Base-by-base conservation (phyloP, 2,329 filamentous ascomycete genomes). In the Apiospora koreana region DNA sequence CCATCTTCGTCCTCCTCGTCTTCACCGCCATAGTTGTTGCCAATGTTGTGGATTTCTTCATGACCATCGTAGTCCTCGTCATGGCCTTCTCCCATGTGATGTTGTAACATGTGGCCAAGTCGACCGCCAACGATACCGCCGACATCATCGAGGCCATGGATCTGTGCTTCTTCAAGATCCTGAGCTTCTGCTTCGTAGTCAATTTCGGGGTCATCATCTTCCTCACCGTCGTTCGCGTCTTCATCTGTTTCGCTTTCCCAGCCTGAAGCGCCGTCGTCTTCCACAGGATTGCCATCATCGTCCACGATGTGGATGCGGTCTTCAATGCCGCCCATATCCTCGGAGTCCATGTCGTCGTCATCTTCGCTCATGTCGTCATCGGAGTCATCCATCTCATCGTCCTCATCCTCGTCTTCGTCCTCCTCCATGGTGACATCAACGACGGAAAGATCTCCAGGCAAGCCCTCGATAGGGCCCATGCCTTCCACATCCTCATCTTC, bases 391-490 rank as follows among this genome's bases (percentile, higher is more conserved):
- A 90, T 89, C 16, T 90, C 87, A 9, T 87, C 84, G 8, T 86
- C 85, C 28, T 88, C 90, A 68, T 88, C 87, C 9, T 91, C 91
- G n/a, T 89, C 87, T 3, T 89, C 88, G 4, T 89, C 86, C 66
- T 88, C 89, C 68, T 93, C 92, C 85, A 98, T 93, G 72, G 97
- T 93, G 75, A 98, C 89, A 81, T 92, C 89, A 71, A 92, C 88
- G 69, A 91, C 85, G 31, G 85, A 87, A 64, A 88, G 86, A 64
- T 91, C 88, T 46, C 89, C 89, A 69, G 89, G 85, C 25, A 91
- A 83, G 67, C 89, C 93, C 83, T 97, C 95, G 68, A 98, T 93
- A 46, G 93, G 91, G 7, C 94, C 95, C 86, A 97, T 95, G 48
- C 91, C 93, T 72, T 91, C 91, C 68, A 94, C 93, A 70, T 97